These are phyloP conservation scores for Botrytis aclada DNA, from an alignment of 2,329 filamentous ascomycete species.

Conservation along the genomic window DNA sequence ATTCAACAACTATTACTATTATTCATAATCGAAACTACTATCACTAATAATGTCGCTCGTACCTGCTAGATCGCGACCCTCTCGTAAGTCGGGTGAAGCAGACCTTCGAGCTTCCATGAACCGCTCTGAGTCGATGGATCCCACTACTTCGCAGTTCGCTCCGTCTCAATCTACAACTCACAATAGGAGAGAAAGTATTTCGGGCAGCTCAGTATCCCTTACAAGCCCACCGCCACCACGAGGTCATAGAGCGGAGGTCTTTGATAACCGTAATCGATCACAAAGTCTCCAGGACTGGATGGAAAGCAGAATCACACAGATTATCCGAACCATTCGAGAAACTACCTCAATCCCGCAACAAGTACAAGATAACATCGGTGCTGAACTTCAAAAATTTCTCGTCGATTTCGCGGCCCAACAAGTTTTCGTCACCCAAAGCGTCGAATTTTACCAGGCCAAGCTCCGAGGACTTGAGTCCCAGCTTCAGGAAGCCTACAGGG, in stretches of 20 bases:
- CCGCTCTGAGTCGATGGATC: slow-evolving; percentile 8
- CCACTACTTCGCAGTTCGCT: not conserved
- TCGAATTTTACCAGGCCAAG: not conserved
- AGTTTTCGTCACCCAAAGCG: slow-evolving; percentile 6
- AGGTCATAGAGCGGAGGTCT: not conserved
- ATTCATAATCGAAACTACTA: slow-evolving; percentile 3
- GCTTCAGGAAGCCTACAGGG: not conserved
- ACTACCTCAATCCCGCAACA: not conserved
- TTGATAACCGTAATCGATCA: not conserved
- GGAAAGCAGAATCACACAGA: not conserved
- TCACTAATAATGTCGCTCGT: slow-evolving; percentile 11
- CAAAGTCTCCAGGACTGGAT: slow-evolving; percentile 4
- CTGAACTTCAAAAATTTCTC: slow-evolving; percentile 5
- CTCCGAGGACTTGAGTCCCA: slow-evolving; percentile 3
- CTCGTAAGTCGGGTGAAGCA: slow-evolving; percentile 1
- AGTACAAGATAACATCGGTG: not conserved
- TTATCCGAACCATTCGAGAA: not conserved
- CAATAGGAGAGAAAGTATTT: not conserved
- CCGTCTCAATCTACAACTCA: not conserved
- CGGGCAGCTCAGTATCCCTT: not conserved
- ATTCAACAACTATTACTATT: not conserved
- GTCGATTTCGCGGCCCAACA: slow-evolving; percentile 10
- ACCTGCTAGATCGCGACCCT: not conserved
- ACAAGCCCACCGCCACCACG: not conserved
- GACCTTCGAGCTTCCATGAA: slow-evolving; percentile 7